phyloP scores from a whole-genome alignment of 2,329 filamentous ascomycete species.

The Monosporascus sp. region DNA sequence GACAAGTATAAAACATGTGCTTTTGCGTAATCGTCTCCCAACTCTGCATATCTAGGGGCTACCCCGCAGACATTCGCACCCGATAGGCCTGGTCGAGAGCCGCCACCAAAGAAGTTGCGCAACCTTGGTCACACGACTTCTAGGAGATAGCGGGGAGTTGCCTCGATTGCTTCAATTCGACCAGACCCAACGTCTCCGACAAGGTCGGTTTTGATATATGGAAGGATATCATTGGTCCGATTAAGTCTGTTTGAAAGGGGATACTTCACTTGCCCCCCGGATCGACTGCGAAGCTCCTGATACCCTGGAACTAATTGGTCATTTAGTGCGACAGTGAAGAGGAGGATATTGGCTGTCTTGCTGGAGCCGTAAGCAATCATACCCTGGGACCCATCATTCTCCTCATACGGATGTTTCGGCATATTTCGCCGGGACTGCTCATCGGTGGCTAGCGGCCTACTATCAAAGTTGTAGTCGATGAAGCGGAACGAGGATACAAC shows the following conservation, averaged over 20 bases:
- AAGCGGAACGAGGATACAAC: conserved; percentile 25
- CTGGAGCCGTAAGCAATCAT: conserved; percentile 12
- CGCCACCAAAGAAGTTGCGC: conserved; percentile 14
- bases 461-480: conserved; percentile 28
- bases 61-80: conserved; percentile 17
- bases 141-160: conserved; percentile 4
- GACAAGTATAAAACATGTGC: conserved; percentile 6
- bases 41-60: conserved; percentile 7
- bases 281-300: conserved; percentile 13
- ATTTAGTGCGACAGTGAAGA: conserved; percentile 10
- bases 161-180: conserved; percentile 5
- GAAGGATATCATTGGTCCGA: conserved; percentile 11
- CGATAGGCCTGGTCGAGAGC: conserved; percentile 12
- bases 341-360: conserved; percentile 8
- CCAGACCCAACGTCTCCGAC: conserved; percentile 4
- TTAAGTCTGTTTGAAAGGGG: conserved; percentile 5
- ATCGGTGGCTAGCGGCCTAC: conserved; percentile 3
- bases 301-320: conserved; percentile 8
- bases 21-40: conserved; percentile 13
- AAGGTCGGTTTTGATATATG: conserved; percentile 10
- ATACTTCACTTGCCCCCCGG: conserved; percentile 13
- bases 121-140: conserved; percentile 17
- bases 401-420: conserved; percentile 6
- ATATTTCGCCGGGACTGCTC: conserved; percentile 11
- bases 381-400: conserved; percentile 11